Evolutionary conservation across 140 eudicot species (phyloP), one percentile per base, ranked within the genome.

Genomic region (Erigeron philadelphicus): DNA sequence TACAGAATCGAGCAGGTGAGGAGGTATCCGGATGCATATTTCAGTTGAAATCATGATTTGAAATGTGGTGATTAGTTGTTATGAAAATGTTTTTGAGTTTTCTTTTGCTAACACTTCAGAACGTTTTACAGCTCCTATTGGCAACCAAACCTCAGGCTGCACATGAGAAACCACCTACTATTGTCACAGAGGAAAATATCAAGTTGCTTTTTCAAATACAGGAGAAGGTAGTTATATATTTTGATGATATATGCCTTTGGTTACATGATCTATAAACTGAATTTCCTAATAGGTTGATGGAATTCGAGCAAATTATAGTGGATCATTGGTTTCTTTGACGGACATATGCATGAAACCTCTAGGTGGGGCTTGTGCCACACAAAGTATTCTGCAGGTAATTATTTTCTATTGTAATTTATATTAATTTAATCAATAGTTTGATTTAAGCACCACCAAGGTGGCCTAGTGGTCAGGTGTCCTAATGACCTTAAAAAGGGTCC

Each of bases 271-370:
- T 54, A 68, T 61, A 61, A 25, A 44, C 44, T 46, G 35, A 46
- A 60, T 8, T 17, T 18, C 67, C 60, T 70, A 71, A 61, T 61
- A 89, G 99, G 95, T 89, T 61, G 95, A 94, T 66, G 91, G 89
- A 58, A 81, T 94, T 72, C 86, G 75, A 75, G 99, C 95, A 21
- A 89, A 87, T 76, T 83, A 58, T 85, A 78, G 86, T 64, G 99
- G 99, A 66, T 76, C 88, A 64, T 56, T 79, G 81, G 84, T 94
- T 76, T 83, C 99, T 77, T 81, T 94, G 57, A 79, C 94, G 52
- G 97, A 94, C 83, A 94, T 94, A 72, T 94, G 99, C 83, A 60
- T 88, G 90, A 94, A 89, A 79, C 99, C 99, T 23, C 88, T 94
- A 6, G 97, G 89, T 21, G 82, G 80, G 76, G 99, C 87, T 80